These are phyloP conservation scores for Fraxinus excelsior DNA, from an alignment of 257 asterid species.

Conservation along the genomic window DNA sequence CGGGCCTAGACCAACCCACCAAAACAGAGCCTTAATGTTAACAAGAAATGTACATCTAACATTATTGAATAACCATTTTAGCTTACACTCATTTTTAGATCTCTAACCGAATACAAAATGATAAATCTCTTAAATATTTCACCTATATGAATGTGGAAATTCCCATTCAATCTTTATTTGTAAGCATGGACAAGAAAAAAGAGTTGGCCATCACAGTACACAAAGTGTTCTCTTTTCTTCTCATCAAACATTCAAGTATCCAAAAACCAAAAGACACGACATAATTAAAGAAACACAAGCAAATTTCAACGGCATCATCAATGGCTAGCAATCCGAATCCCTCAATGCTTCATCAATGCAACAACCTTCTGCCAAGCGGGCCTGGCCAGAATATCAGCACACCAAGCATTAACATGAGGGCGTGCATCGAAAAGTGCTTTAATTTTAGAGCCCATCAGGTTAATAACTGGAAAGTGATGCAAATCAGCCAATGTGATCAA, in stretches of 20 bases:
- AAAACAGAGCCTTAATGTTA: no score
- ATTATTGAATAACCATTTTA: no score
- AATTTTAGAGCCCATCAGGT: slow-evolving; percentile 41
- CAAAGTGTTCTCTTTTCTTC: no score
- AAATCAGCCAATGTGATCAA: slow-evolving; percentile 61
- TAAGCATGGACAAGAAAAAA: neutral
- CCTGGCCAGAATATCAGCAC: slow-evolving; percentile 49
- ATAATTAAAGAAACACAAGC: neutral
- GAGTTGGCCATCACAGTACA: neutral
- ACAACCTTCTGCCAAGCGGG: slow-evolving; percentile 59
- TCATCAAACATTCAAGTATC: neutral
- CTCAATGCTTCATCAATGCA: slow-evolving; percentile 23
- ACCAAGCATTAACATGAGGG: slow-evolving; percentile 60
- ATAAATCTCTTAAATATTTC: neutral
- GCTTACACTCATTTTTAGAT: no score
- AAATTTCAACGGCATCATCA: neutral
- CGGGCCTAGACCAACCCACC: neutral
- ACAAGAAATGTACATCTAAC: no score
- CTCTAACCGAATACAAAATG: neutral
- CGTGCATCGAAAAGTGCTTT: slow-evolving; percentile 45
- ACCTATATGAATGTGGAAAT: neutral
- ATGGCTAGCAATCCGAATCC: neutral
- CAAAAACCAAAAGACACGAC: neutral
- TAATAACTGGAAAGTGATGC: slow-evolving; percentile 51
- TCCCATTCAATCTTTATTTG: neutral